Conservation (phyloP, 2,329 filamentous ascomycete genomes). For the Colletotrichum gloeosporioides region DNA sequence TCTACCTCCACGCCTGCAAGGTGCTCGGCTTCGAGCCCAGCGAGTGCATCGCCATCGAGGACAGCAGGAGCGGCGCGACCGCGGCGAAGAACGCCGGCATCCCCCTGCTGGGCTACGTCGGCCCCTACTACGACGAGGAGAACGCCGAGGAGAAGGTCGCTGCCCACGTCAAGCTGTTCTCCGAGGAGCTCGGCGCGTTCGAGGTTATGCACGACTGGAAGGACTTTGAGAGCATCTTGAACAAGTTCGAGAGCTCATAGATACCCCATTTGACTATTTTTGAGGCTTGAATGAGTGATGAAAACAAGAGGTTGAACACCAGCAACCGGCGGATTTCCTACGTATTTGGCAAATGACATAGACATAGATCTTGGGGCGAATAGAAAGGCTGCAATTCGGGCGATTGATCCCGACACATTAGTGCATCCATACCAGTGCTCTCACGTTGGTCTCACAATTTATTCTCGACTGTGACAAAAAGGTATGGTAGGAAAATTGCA, state of each 20-base stretch:
- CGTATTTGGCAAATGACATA: background rate
- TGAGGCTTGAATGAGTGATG: background rate
- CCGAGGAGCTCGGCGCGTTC: conserved; percentile 18
- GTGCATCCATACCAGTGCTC: background rate
- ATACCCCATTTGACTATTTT: background rate
- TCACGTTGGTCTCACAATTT: background rate
- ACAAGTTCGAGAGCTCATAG: conserved; percentile 22
- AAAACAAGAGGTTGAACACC: background rate
- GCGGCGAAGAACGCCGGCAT: conserved; percentile 80
- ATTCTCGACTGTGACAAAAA: accelerated
- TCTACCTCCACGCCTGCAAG: conserved; percentile 82
- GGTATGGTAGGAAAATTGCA: background rate
- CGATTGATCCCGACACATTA: background rate
- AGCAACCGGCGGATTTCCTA: background rate
- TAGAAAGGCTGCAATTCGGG: background rate
- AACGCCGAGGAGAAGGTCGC: conserved; percentile 67
- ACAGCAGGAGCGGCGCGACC: conserved; percentile 83
- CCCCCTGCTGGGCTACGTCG: conserved; percentile 83
- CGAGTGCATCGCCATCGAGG: conserved; percentile 84
- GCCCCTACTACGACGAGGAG: conserved; percentile 71
- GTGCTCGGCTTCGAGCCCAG: conserved; percentile 72
- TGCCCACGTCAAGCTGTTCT: conserved; percentile 12
- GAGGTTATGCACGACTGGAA: conserved; percentile 23
- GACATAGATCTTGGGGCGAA: background rate
- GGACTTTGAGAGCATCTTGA: conserved; percentile 22